phyloP scores from a whole-genome alignment of 768 basidiomycete genomes.

The Lentinula guzmanii region DNA sequence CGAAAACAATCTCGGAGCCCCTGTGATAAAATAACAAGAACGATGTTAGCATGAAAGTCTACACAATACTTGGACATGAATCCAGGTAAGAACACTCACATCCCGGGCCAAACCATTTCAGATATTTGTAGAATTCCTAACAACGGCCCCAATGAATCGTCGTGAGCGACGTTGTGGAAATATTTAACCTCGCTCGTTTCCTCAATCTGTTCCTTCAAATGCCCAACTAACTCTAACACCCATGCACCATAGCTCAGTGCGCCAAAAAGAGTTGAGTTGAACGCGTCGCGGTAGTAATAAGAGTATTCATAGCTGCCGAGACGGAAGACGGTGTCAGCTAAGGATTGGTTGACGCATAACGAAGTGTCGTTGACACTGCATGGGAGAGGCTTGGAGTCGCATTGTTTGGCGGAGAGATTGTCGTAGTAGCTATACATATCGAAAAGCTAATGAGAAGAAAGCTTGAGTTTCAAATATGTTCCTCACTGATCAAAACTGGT shows the following conservation, averaged over 20 bases:
- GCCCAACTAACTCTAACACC: slow-evolving; percentile 37
- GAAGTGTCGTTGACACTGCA: slow-evolving; percentile 40
- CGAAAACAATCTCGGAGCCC: slow-evolving; percentile 48
- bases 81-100: slow-evolving; percentile 20
- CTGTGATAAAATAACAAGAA: slow-evolving; percentile 11
- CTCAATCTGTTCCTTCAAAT: slow-evolving; percentile 29
- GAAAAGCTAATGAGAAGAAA: neutral
- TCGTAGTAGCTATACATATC: slow-evolving; percentile 37
- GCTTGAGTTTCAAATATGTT: neutral
- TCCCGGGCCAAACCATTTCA: slow-evolving; percentile 51
- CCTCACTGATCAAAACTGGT: slow-evolving; percentile 44
- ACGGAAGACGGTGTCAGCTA: slow-evolving; percentile 45
- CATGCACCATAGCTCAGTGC: slow-evolving; percentile 41
- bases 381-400: slow-evolving; percentile 38
- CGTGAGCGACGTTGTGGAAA: slow-evolving; percentile 44
- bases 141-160: slow-evolving; percentile 42
- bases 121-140: slow-evolving; percentile 44
- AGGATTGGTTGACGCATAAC: slow-evolving; percentile 35
- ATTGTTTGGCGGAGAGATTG: slow-evolving; percentile 44
- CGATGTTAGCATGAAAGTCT: neutral
- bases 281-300: slow-evolving; percentile 42
- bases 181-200: slow-evolving; percentile 35
- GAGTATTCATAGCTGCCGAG: slow-evolving; percentile 60
- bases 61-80: neutral
- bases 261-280: slow-evolving; percentile 35